Evolutionary conservation across 768 basidiomycete species (phyloP).

Genomic region (Mycena crocata): DNA sequence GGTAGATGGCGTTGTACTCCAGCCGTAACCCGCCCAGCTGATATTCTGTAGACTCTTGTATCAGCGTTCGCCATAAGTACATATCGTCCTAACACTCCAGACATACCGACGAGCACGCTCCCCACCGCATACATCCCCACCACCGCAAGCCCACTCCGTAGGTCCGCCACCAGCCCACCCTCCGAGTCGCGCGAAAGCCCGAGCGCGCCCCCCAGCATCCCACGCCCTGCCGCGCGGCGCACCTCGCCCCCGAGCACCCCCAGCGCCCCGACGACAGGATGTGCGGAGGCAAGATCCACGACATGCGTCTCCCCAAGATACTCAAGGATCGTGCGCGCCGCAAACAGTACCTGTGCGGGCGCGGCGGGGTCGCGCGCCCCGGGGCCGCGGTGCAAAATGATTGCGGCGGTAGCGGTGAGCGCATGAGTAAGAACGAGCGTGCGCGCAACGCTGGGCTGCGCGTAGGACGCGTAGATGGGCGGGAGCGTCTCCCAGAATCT

Average conservation of each 20-base stretch:
- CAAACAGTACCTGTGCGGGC: constrained; percentile 9
- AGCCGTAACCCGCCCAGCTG: background rate
- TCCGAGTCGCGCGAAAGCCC: constrained; percentile 2
- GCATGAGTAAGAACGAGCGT: constrained; percentile 26
- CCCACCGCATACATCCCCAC: constrained; percentile 16
- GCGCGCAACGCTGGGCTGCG: constrained; percentile 4
- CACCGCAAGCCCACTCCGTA: constrained; percentile 11
- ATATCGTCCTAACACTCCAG: too few relatives aligned
- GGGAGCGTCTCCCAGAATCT: constrained; percentile 26
- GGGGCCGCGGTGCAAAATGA: constrained; percentile 21
- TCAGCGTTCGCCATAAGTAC: background rate
- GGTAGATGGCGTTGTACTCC: background rate
- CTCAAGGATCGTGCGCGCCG: constrained; percentile 28
- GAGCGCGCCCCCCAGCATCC: background rate
- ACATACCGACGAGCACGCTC: constrained; percentile 23
- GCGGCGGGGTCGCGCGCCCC: constrained; percentile 1
- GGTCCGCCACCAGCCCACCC: background rate
- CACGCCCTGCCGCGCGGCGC: constrained; percentile 2
- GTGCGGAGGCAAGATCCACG: background rate
- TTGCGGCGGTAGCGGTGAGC: constrained; percentile 27
- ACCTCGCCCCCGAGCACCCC: background rate
- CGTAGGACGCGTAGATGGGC: constrained; percentile 24
- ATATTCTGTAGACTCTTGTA: background rate
- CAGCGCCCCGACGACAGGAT: constrained; percentile 30
- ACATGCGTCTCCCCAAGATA: constrained; percentile 16